Conservation (phyloP, 768 basidiomycete genomes). For the Clathrus columnatus region DNA sequence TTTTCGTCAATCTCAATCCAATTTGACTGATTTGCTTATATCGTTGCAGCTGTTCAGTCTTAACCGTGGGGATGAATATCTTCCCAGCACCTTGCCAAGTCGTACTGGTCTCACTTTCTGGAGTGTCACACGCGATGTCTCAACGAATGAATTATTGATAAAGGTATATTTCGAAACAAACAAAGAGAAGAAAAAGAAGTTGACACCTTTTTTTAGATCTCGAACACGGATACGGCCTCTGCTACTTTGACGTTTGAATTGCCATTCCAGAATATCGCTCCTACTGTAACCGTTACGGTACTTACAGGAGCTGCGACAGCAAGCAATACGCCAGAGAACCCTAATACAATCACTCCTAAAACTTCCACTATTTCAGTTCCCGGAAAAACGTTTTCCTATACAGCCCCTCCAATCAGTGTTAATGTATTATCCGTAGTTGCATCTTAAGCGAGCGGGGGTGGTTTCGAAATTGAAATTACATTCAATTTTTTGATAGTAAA, state of each 20-base stretch:
- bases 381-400: conserved; percentile 46
- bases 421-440: conserved; percentile 26
- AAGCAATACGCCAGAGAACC: conserved; percentile 47
- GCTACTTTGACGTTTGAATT: conserved; percentile 42
- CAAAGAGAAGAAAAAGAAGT: neutral
- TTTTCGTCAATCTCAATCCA: neutral
- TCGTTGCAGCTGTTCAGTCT: conserved; percentile 54
- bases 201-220: conserved; percentile 32
- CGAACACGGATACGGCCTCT: conserved; percentile 38
- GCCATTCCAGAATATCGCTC: conserved; percentile 41
- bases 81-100: conserved; percentile 52
- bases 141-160: conserved; percentile 39
- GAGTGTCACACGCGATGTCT: conserved; percentile 39
- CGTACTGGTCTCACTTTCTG: conserved; percentile 45
- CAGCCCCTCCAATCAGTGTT: conserved; percentile 40
- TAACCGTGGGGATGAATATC: conserved; percentile 52
- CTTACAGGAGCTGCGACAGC: conserved; percentile 41
- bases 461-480: no score
- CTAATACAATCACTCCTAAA: conserved; percentile 38
- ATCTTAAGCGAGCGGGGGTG: no score
- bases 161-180: conserved; percentile 34
- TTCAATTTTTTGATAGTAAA: no score
- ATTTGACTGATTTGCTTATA: neutral
- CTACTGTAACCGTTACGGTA: conserved; percentile 37
- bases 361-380: conserved; percentile 34